Evolutionary conservation across 176 grass and related monocot species (phyloP).

Genomic region (Paspalum notatum): DNA sequence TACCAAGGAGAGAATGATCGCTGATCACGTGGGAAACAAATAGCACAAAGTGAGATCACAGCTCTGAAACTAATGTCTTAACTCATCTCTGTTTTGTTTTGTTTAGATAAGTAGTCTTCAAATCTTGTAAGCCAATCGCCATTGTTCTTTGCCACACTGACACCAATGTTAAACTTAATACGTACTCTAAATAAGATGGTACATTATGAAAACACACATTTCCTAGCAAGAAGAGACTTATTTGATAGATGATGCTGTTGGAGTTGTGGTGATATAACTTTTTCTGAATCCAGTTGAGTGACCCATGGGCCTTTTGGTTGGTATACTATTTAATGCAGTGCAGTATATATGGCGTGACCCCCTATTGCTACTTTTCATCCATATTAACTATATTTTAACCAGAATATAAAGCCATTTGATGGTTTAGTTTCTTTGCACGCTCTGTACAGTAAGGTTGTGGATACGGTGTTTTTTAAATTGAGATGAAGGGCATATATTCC

Average conservation of each 20-base stretch:
- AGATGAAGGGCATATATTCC: neutral
- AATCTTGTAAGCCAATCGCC: neutral
- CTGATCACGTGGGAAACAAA: conserved; percentile 46
- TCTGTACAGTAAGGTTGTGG: neutral
- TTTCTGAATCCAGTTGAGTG: neutral
- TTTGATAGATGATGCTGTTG: neutral
- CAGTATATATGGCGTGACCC: conserved; percentile 18
- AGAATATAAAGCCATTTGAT: neutral
- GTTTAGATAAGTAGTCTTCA: conserved; percentile 27
- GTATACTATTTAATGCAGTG: neutral
- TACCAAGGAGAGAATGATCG: conserved; percentile 62
- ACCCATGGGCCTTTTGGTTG: neutral
- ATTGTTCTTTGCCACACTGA: conserved; percentile 15
- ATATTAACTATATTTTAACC: conserved; percentile 19
- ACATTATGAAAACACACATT: conserved; percentile 4
- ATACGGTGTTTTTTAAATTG: neutral
- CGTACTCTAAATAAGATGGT: neutral
- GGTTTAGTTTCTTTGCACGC: neutral
- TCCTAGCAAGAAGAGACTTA: neutral
- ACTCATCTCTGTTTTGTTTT: conserved; percentile 18
- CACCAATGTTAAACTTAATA: neutral
- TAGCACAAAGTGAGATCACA: conserved; percentile 37
- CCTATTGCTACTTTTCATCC: neutral
- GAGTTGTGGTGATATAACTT: neutral
- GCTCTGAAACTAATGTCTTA: neutral